Base-by-base conservation (phyloP, 225 moss, liverwort and hornwort genomes). In the Climacium dendroides region DNA sequence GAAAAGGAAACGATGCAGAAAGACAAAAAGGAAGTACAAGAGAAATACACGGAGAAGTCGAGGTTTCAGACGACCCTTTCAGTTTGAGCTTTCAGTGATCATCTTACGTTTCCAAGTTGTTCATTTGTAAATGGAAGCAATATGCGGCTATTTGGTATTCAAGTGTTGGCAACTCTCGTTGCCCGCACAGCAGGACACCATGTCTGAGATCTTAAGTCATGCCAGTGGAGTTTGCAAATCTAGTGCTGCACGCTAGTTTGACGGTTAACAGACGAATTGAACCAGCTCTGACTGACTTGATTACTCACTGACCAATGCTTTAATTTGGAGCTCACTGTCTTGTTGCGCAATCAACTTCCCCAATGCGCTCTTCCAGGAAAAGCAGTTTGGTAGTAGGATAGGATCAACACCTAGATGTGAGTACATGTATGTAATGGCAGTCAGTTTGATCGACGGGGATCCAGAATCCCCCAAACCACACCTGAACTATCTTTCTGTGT, bases 1-100 rank as follows among this genome's bases (percentile, higher is more conserved):
- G 99, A 99, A 67, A 95, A 87, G 78, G 95, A 95, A 79, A 89
- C 90, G 77, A 86, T 95, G 80, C 88, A 93, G 63, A 97, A 96
- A 86, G 99, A 99, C 81, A 97, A 94, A 54, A 94, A 94, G 70
- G 98, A 99, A 92, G 84, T 99, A 58, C 98, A 99, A 85, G 98
- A 96, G 77, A 99, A 97, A 83, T 99, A 99, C 89, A 93, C 95
- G 58, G 97, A 99, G 85, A 97, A 97, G 87, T 94, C 97, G 43
- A 95, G 98, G 98, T 97, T 87, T 81, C 67, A 41, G 69, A 48
- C 62, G 16, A 41, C 43, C 54, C 61, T 50, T 54, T 60, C 59
- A 71, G 10, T 71, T 79, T 29, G 45, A 83, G 30, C 85, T 67
- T 82, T 66, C 74, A 79, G 45, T 35, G 43, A 73, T 83, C 48